phyloP scores from a whole-genome alignment of 345 rosid genomes.

The Linum usitatissimum region DNA sequence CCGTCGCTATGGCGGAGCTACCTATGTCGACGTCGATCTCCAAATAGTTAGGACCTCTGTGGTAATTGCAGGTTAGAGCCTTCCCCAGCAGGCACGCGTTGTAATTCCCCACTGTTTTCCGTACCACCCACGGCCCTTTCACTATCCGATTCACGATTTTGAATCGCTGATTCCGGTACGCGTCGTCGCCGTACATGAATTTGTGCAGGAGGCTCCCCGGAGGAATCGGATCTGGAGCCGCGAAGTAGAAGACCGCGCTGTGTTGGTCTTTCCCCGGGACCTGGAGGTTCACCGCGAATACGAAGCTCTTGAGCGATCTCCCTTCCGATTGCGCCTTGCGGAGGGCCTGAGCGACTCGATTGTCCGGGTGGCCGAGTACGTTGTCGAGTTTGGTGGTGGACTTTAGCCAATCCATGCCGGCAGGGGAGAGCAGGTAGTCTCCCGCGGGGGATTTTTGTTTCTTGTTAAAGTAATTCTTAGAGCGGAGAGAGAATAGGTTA shows the following conservation, averaged over 20 bases:
- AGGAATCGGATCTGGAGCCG: conserved; percentile 57
- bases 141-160: conserved; percentile 84
- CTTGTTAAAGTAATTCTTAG: conserved; percentile 39
- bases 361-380: conserved; percentile 67
- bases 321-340: conserved; percentile 45
- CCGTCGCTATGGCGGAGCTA: conserved; percentile 63
- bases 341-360: conserved; percentile 64
- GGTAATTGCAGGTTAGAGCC: conserved; percentile 64
- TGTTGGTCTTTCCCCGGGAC: conserved; percentile 78
- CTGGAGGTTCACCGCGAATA: conserved; percentile 81
- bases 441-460: conserved; percentile 61
- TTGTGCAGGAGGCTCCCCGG: conserved; percentile 54
- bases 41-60: conserved; percentile 62
- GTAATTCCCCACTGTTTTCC: conserved; percentile 66
- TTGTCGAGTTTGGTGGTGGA: conserved; percentile 55
- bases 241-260: conserved; percentile 84
- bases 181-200: conserved; percentile 63
- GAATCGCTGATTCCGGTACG: conserved; percentile 71
- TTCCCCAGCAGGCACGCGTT: conserved; percentile 77
- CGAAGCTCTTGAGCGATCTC: conserved; percentile 48
- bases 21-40: conserved; percentile 80
- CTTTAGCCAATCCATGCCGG: conserved; percentile 87
- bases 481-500: conserved; percentile 65
- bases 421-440: conserved; percentile 60
- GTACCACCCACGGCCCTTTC: conserved; percentile 89